These are phyloP conservation scores for Vaccinium macrocarpon DNA, from an alignment of 148 eudicot species.

Conservation along the genomic window DNA sequence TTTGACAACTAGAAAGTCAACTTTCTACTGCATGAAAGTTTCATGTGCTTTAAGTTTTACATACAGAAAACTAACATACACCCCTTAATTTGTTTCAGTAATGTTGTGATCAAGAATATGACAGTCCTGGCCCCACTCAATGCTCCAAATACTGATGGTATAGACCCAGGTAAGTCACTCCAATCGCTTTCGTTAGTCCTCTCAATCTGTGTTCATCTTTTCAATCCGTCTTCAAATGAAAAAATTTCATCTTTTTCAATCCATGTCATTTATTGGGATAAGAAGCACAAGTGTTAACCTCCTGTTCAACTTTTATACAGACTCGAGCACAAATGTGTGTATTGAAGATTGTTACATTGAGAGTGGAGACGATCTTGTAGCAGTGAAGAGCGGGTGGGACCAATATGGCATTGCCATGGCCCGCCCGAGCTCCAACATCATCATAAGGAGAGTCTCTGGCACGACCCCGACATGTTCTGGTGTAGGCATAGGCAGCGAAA, in stretches of 20 bases:
- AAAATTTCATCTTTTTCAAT: background rate
- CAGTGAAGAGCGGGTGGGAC: slow-evolving; percentile 97
- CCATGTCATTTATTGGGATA: background rate
- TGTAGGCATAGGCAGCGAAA: slow-evolving; percentile 93
- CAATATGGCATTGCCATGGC: slow-evolving; percentile 76
- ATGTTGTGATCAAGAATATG: slow-evolving; percentile 83
- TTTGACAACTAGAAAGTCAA: background rate
- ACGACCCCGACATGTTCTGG: slow-evolving; percentile 97
- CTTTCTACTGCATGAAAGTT: background rate
- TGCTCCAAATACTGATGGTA: slow-evolving; percentile 97
- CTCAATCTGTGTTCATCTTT: background rate
- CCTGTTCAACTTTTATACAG: slow-evolving; percentile 31
- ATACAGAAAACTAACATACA: background rate
- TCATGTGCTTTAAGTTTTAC: background rate
- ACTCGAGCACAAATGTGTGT: slow-evolving; percentile 85
- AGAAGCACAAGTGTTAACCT: background rate
- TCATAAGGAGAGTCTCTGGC: slow-evolving; percentile 76
- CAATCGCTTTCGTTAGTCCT: background rate
- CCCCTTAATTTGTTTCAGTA: slow-evolving; percentile 38
- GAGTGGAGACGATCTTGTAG: slow-evolving; percentile 97
- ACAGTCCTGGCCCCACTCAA: slow-evolving; percentile 89
- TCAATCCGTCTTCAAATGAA: background rate
- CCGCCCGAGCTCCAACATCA: slow-evolving; percentile 79
- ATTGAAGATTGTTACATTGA: slow-evolving; percentile 97
- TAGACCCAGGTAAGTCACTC: slow-evolving; percentile 73